phyloP scores from a whole-genome alignment of 2,329 filamentous ascomycete species.

The Pseudogymnoascus sp. region DNA sequence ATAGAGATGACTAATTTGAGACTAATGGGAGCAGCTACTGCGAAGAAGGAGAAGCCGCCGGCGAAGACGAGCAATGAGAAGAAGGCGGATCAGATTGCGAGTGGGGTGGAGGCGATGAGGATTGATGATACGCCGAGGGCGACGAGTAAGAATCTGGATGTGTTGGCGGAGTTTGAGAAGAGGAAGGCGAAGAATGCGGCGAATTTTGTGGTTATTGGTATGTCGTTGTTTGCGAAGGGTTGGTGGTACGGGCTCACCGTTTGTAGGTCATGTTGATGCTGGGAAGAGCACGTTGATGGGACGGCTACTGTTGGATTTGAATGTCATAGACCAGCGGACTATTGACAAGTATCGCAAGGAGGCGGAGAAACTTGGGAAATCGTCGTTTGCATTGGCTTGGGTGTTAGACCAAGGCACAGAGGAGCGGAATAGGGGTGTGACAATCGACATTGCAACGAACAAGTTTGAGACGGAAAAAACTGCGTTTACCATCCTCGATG shows the following conservation, averaged over 20 bases:
- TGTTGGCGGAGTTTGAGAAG: constrained; percentile 71
- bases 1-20: constrained; percentile 14
- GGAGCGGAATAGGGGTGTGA: constrained; percentile 82
- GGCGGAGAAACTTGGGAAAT: constrained; percentile 85
- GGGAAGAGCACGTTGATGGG: constrained; percentile 98
- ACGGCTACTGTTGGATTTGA: constrained; percentile 78
- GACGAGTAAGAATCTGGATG: constrained; percentile 74
- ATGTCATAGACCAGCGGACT: constrained; percentile 78
- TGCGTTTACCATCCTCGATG: constrained; percentile 87
- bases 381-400: constrained; percentile 94
- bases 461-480: constrained; percentile 85
- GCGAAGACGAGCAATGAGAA: constrained; percentile 33
- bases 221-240: constrained; percentile 25
- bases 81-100: constrained; percentile 35
- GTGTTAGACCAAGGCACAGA: constrained; percentile 88
- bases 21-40: constrained; percentile 29
- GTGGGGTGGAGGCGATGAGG: constrained; percentile 37
- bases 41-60: constrained; percentile 30
- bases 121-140: constrained; percentile 47
- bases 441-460: constrained; percentile 93
- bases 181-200: constrained; percentile 68
- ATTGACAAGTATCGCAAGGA: constrained; percentile 83
- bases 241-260: constrained; percentile 1
- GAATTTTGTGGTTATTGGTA: constrained; percentile 90
- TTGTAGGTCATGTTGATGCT: constrained; percentile 82